These are phyloP conservation scores for Colletotrichum sp. DNA, from an alignment of 2,329 filamentous ascomycete species.

Conservation along the genomic window DNA sequence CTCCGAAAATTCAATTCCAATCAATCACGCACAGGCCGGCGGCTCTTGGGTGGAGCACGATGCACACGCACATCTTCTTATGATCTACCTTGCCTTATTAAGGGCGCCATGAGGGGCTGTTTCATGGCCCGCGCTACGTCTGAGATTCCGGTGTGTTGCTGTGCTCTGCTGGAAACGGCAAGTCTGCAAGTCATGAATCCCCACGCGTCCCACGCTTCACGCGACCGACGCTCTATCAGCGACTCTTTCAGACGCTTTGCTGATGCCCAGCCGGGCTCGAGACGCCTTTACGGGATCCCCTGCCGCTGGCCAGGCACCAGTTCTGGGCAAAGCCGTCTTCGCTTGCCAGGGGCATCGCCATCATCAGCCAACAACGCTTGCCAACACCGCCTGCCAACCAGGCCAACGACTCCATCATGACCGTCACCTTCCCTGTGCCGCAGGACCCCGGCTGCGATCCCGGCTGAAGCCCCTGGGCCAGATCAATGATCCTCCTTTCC, in stretches of 20 bases:
- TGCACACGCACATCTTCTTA: background rate
- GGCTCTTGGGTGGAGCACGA: conserved; percentile 1
- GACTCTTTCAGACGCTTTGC: background rate
- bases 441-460: background rate
- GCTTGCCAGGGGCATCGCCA: background rate
- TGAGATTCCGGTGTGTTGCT: conserved; percentile 8
- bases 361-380: background rate
- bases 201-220: background rate
- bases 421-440: conserved; percentile 1
- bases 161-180: background rate
- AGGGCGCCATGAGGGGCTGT: conserved; percentile 11
- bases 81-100: conserved; percentile 20
- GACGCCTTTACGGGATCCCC: background rate
- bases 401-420: background rate
- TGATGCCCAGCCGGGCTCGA: background rate
- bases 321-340: background rate
- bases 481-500: background rate
- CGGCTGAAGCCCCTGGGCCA: background rate
- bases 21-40: background rate
- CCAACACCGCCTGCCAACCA: background rate
- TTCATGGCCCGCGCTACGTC: conserved; percentile 15
- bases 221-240: background rate
- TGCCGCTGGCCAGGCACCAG: background rate
- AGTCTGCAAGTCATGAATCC: background rate
- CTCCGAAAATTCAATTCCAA: background rate